Evolutionary conservation across 2,329 filamentous ascomycete genomes (phyloP).

Genomic region (Colletotrichum sp.): DNA sequence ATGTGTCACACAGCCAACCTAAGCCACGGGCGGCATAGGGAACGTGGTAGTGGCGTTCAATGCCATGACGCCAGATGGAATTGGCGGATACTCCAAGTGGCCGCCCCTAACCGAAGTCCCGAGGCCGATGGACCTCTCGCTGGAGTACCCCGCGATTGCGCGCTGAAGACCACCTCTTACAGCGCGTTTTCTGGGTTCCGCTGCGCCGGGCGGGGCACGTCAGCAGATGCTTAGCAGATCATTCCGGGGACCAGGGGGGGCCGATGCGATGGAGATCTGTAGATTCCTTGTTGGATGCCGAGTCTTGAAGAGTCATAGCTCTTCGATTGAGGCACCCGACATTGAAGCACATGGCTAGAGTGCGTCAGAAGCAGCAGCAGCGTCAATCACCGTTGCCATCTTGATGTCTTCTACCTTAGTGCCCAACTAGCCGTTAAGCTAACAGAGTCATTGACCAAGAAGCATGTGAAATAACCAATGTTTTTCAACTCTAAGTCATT

Average conservation of each 20-base stretch:
- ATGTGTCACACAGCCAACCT: slow-evolving; percentile 4
- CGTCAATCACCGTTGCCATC: background rate
- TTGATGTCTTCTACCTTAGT: background rate
- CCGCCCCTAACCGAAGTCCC: slow-evolving; percentile 19
- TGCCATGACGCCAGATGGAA: slow-evolving; percentile 11
- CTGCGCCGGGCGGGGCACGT: slow-evolving; percentile 13
- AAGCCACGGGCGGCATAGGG: slow-evolving; percentile 4
- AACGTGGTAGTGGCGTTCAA: slow-evolving; percentile 3
- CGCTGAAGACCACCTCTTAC: background rate
- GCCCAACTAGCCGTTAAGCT: background rate
- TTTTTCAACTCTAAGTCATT: slow-evolving; percentile 1
- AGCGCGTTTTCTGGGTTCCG: slow-evolving; percentile 11
- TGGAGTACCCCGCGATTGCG: slow-evolving; percentile 16
- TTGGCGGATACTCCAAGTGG: slow-evolving; percentile 1
- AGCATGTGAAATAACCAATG: slow-evolving; percentile 3
- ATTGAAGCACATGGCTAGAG: background rate
- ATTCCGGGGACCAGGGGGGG: slow-evolving; percentile 7
- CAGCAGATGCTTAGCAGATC: background rate
- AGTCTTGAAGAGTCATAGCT: background rate
- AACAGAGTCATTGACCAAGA: background rate
- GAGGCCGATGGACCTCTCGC: slow-evolving; percentile 12
- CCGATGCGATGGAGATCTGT: background rate
- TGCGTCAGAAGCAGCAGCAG: background rate
- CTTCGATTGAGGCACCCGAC: background rate
- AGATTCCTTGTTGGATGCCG: background rate